These are phyloP conservation scores for Hyphochytrium catenoides DNA, from an alignment of 352 stramenopile genomes.

Conservation along the genomic window DNA sequence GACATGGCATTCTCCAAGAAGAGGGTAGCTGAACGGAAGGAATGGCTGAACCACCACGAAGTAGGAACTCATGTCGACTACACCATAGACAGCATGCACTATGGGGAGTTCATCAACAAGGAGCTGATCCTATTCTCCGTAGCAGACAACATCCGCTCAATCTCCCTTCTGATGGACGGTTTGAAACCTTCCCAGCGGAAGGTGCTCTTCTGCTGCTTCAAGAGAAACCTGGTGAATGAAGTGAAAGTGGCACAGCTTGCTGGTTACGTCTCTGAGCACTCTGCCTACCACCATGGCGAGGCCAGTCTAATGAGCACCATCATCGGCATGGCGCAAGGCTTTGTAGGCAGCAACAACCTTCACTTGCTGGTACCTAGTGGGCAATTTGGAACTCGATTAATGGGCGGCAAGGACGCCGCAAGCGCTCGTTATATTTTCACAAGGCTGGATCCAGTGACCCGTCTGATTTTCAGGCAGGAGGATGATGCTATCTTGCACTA, in stretches of 20 bases:
- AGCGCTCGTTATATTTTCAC: constrained; percentile 98
- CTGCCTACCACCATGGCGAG: constrained; percentile 98
- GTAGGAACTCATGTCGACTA: constrained; percentile 81
- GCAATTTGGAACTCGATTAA: constrained; percentile 95
- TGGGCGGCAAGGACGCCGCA: constrained; percentile 93
- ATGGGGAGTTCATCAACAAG: constrained; percentile 92
- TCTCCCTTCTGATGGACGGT: constrained; percentile 87
- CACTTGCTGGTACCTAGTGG: constrained; percentile 87
- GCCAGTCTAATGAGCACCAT: constrained; percentile 91
- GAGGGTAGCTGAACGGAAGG: constrained; percentile 81
- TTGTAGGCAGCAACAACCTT: constrained; percentile 94
- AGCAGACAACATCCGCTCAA: constrained; percentile 83
- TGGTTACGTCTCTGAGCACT: constrained; percentile 88
- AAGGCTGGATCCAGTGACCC: constrained; percentile 78
- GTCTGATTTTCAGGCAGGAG: constrained; percentile 89
- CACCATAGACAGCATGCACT: constrained; percentile 57
- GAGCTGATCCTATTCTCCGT: constrained; percentile 97
- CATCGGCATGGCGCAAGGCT: constrained; percentile 97
- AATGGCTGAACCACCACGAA: constrained; percentile 72
- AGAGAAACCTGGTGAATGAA: constrained; percentile 92
- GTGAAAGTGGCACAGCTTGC: constrained; percentile 99
- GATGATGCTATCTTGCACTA: constrained; percentile 91
- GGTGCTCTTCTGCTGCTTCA: constrained; percentile 92
- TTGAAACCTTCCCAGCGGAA: constrained; percentile 95
- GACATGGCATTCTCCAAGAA: constrained; percentile 98